Percentiles rank a stretch among this genome's conserved stretches.
These are phyloP conservation scores for Cercospora sojina DNA, from an alignment of 2,329 filamentous ascomycete species.

Conservation along the genomic window DNA sequence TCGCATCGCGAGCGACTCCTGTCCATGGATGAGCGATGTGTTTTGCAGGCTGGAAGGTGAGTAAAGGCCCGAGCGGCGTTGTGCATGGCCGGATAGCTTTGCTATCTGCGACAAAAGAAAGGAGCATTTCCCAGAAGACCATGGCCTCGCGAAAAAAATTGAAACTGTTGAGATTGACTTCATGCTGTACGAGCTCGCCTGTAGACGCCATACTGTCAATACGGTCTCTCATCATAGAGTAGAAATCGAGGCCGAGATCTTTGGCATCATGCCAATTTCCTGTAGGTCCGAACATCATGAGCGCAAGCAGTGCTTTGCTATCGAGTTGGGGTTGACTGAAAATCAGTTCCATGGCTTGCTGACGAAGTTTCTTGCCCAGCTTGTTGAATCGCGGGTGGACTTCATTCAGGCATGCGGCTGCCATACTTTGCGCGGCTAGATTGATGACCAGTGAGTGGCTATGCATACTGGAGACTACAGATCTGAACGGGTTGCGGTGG, in stretches of 20 bases:
- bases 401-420: constrained; percentile 31
- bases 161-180: constrained; percentile 35
- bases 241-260: constrained; percentile 55
- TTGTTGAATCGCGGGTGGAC: constrained; percentile 28
- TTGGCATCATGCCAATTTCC: constrained; percentile 60
- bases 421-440: constrained; percentile 28
- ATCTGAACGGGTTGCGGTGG: constrained; percentile 24
- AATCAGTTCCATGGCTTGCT: constrained; percentile 27
- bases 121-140: constrained; percentile 58
- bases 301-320: constrained; percentile 47
- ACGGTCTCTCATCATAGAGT: constrained; percentile 34
- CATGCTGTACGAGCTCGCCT: constrained; percentile 11
- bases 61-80: constrained; percentile 36
- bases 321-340: constrained; percentile 24
- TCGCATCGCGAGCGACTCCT: constrained; percentile 48
- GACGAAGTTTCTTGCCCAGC: constrained; percentile 27
- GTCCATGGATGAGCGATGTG: constrained; percentile 45
- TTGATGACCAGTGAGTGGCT: constrained; percentile 25
- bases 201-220: constrained; percentile 18
- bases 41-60: constrained; percentile 23
- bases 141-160: constrained; percentile 59
- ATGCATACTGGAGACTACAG: constrained; percentile 24
- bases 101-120: constrained; percentile 43
- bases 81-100: constrained; percentile 49
- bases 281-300: constrained; percentile 60